A percentile compares a stretch with the other conserved stretches of the same genome.
These are phyloP conservation scores for Singerocomus inundabilis DNA, from an alignment of 1,284 basidiomycete genomes.

Conservation along the genomic window DNA sequence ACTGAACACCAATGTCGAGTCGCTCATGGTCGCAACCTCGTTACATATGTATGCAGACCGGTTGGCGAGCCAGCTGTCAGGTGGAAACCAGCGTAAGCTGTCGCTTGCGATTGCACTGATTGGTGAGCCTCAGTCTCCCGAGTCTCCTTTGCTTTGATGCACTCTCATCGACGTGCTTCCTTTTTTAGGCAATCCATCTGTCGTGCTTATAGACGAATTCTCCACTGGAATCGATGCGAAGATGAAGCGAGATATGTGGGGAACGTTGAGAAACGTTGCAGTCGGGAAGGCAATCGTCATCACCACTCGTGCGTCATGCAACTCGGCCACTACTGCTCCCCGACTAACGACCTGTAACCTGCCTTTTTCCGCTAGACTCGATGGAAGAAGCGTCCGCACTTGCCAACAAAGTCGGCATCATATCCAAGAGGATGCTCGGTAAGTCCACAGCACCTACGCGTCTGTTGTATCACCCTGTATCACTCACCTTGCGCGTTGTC, in stretches of 20 bases:
- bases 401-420: constrained; percentile 69
- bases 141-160: not conserved
- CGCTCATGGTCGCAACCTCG: constrained; percentile 60
- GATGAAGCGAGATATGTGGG: constrained; percentile 84
- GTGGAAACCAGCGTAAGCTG: constrained; percentile 80
- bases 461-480: too few relatives aligned
- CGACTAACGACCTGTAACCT: not conserved
- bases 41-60: constrained; percentile 64
- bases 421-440: constrained; percentile 69
- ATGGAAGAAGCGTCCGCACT: constrained; percentile 84
- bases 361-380: constrained; percentile 47
- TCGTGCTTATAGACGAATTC: constrained; percentile 81
- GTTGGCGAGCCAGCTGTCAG: constrained; percentile 70
- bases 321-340: not conserved
- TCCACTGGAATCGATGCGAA: constrained; percentile 81
- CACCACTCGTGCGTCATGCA: constrained; percentile 56
- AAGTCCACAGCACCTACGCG: constrained; percentile 23
- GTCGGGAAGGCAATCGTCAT: constrained; percentile 66
- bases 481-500: not conserved
- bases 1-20: constrained; percentile 53
- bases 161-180: not conserved
- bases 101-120: constrained; percentile 77
- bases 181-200: constrained; percentile 66
- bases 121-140: constrained; percentile 41
- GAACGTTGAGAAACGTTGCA: constrained; percentile 61